Evolutionary conservation across 2,329 filamentous ascomycete genomes (phyloP).

Genomic region (Nemania bipapillata): DNA sequence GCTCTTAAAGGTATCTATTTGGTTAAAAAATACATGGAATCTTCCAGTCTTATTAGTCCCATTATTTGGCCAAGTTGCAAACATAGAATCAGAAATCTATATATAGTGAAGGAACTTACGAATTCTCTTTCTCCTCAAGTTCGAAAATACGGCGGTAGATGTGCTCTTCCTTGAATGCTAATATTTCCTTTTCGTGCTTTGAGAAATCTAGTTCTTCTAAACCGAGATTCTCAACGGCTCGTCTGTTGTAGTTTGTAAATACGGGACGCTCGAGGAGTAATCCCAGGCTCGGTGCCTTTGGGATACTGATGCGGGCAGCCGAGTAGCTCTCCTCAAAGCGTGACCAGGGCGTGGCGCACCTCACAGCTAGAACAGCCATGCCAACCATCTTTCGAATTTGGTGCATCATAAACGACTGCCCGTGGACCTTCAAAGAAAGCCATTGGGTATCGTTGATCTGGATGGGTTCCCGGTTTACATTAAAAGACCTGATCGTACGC

Average conservation of each 20-base stretch:
- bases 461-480: slow-evolving; percentile 78
- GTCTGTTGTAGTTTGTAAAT: slow-evolving; percentile 87
- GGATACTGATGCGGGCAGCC: slow-evolving; percentile 80
- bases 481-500: slow-evolving; percentile 91
- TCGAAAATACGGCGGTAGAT: slow-evolving; percentile 94
- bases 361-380: slow-evolving; percentile 84
- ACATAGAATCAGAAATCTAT: background rate
- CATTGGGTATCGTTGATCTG: slow-evolving; percentile 93
- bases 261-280: slow-evolving; percentile 89
- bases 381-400: slow-evolving; percentile 99
- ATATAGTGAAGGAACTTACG: slow-evolving; percentile 66
- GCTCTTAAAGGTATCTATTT: slow-evolving; percentile 78
- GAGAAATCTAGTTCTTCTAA: slow-evolving; percentile 80
- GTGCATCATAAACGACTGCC: slow-evolving; percentile 99
- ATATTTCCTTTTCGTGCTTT: slow-evolving; percentile 79
- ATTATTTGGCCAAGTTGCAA: background rate
- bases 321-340: slow-evolving; percentile 81
- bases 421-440: slow-evolving; percentile 94
- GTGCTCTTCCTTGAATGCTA: slow-evolving; percentile 88
- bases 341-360: slow-evolving; percentile 79
- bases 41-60: slow-evolving; percentile 55
- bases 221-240: slow-evolving; percentile 70
- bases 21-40: slow-evolving; percentile 81
- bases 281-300: slow-evolving; percentile 90
- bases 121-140: slow-evolving; percentile 86